Conservation (phyloP, 2,329 filamentous ascomycete species). For the Penicillium janthinellum region DNA sequence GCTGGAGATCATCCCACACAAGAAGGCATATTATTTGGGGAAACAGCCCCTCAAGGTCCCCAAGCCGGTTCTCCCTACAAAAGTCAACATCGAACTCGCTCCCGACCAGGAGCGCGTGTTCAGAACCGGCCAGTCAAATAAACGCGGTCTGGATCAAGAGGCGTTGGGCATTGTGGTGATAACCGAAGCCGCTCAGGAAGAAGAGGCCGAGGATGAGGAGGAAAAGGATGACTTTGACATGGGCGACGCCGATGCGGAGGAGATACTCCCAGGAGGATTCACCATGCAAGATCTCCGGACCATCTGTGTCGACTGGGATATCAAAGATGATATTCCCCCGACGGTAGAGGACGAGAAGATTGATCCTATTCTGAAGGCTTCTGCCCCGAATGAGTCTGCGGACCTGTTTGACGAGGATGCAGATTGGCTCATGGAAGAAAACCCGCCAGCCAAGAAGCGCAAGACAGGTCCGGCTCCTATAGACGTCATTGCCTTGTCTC, state of each 20-base stretch:
- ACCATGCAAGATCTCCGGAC: conserved; percentile 80
- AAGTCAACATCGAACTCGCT: conserved; percentile 83
- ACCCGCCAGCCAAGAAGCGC: conserved; percentile 66
- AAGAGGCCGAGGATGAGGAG: conserved; percentile 41
- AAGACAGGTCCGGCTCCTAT: conserved; percentile 52
- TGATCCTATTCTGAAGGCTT: conserved; percentile 1
- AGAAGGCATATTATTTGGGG: conserved; percentile 74
- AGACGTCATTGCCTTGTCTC: conserved; percentile 55
- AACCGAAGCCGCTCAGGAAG: conserved; percentile 46
- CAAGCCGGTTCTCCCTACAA: conserved; percentile 80
- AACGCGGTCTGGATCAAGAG: conserved; percentile 54
- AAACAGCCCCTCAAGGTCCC: conserved; percentile 79
- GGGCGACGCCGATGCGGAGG: conserved; percentile 61
- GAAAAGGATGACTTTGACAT: conserved; percentile 52
- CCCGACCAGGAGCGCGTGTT: conserved; percentile 86
- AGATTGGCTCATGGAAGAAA: conserved; percentile 51
- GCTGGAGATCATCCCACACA: conserved; percentile 79
- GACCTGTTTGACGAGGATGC: conserved; percentile 52
- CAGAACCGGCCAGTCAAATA: conserved; percentile 65
- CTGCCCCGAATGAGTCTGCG: conserved; percentile 6
- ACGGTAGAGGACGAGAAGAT: conserved; percentile 21
- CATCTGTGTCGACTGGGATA: conserved; percentile 83
- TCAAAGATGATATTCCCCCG: conserved; percentile 51
- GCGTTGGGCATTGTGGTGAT: conserved; percentile 59
- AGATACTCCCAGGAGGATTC: conserved; percentile 66